Base-by-base conservation (phyloP, 768 basidiomycete species). In the Nevesoporus exiguus region DNA sequence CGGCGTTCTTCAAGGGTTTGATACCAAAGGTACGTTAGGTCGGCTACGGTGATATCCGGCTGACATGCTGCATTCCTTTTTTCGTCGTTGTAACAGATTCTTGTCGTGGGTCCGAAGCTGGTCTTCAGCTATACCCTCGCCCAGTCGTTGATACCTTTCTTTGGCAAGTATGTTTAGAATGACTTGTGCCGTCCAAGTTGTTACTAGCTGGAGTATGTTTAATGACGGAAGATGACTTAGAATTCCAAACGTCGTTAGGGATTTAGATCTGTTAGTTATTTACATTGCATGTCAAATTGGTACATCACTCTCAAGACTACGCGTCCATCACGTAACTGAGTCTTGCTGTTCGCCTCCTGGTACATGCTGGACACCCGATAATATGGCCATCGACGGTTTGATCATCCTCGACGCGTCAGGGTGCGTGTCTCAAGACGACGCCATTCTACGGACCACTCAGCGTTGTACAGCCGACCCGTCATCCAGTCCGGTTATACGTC, bases 71-170 rank as follows among this genome's bases (percentile, higher is more conserved):
- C 13, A 11, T 17, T 34, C 19, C 4, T 21, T n/a, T 39, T 33
- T 24, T 10, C 25, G 6, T 14, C 14, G 14, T 11, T 71, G 14
- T 62, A 15, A 45, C 29, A 95, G 92, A 90, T 96, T 62, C 79
- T 98, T 43, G 93, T 98, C 57, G 94, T 98, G 34, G 95, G 94
- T 48, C 96, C 96, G 37, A 98, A 98, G 76, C 84, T 98, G 33
- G 93, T 98, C 63, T 98, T 98, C 81, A 93, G 91, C 64, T 98
- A 96, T 77, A 98, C 96, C 46, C 82, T 98, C 4, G 96, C 96
- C 11, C 96, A 98, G 73, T 90, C 88, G 17, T 78, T 98, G 71
- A 98, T 98, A 76, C 95, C 95, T 43, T 75, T 87, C 63, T 97
- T 95, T 73, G 81, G 86, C 40, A 83, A 91, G 70, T 95, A 90